Evolutionary conservation across 306 rosid species (phyloP).

Genomic region (Vigna nakashimae): DNA sequence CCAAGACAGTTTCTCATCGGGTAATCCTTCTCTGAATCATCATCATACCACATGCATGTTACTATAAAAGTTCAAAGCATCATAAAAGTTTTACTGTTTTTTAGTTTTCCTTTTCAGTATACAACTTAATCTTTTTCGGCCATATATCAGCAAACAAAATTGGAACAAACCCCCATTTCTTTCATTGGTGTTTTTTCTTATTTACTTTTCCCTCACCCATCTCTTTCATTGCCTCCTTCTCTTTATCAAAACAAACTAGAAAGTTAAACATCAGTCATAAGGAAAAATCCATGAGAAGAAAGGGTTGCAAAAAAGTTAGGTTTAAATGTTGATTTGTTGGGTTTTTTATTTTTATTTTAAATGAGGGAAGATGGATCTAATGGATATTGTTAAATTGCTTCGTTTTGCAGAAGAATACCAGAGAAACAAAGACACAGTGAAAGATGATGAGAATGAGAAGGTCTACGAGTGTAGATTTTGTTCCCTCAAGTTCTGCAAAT

Average conservation of each 20-base stretch:
- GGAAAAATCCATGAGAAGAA: background rate
- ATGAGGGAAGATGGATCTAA: slow-evolving; percentile 39
- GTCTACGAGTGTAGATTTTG: slow-evolving; percentile 98
- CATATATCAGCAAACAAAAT: background rate
- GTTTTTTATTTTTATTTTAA: too few species aligned
- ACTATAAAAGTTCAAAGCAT: slow-evolving; percentile 27
- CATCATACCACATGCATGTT: background rate
- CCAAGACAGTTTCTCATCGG: slow-evolving; percentile 60
- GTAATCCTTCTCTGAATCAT: slow-evolving; percentile 9
- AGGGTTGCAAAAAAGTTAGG: too few species aligned
- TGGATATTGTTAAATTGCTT: slow-evolving; percentile 31
- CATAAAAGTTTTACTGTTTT: background rate
- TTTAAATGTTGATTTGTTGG: background rate
- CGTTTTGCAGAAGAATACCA: slow-evolving; percentile 61
- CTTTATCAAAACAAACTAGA: background rate
- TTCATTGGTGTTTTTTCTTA: background rate
- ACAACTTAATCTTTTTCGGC: background rate
- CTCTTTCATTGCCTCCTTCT: background rate
- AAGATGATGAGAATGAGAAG: slow-evolving; percentile 83
- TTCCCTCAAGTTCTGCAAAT: slow-evolving; percentile 98
- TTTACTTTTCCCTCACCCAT: background rate
- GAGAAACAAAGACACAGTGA: slow-evolving; percentile 79
- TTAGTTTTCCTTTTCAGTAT: background rate
- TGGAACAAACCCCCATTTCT: too few species aligned
- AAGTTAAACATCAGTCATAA: background rate